phyloP scores from a whole-genome alignment of 2,329 filamentous ascomycete species.

The Cladosporium halotolerans region DNA sequence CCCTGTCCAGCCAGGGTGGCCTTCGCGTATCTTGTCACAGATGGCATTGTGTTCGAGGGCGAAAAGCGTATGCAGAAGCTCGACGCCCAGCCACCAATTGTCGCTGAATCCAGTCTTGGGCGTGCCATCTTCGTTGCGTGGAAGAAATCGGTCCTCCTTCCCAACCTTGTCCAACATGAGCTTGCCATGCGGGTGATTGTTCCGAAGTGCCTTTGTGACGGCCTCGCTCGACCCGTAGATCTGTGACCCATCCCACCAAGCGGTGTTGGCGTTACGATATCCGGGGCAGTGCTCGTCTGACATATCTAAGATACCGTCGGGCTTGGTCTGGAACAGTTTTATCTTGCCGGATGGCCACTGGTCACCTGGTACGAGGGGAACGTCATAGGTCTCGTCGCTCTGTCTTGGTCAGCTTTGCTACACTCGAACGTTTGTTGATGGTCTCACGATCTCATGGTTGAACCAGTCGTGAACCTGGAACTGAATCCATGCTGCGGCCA shows the following conservation, averaged over 20 bases:
- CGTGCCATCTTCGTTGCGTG: slow-evolving; percentile 34
- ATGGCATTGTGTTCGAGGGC: slow-evolving; percentile 44
- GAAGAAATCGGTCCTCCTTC: slow-evolving; percentile 32
- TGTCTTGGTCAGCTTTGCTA: slow-evolving; percentile 9
- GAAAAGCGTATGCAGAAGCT: slow-evolving; percentile 43
- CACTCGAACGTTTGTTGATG: neutral
- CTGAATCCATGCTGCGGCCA: slow-evolving; percentile 47
- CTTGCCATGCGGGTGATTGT: slow-evolving; percentile 34
- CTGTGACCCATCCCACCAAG: slow-evolving; percentile 45
- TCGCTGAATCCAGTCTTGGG: slow-evolving; percentile 38
- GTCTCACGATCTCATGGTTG: slow-evolving; percentile 9
- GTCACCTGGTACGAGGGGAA: slow-evolving; percentile 13
- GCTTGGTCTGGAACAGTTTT: slow-evolving; percentile 33
- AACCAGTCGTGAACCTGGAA: slow-evolving; percentile 44
- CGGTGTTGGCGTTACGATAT: slow-evolving; percentile 39
- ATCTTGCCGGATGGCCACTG: slow-evolving; percentile 29
- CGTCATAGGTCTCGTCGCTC: slow-evolving; percentile 13
- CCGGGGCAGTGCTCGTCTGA: slow-evolving; percentile 35
- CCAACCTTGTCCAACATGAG: slow-evolving; percentile 32
- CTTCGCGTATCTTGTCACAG: slow-evolving; percentile 33
- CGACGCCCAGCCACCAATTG: slow-evolving; percentile 45
- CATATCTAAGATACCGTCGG: slow-evolving; percentile 31
- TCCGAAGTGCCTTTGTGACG: slow-evolving; percentile 33
- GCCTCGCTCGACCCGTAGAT: slow-evolving; percentile 41
- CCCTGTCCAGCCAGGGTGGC: slow-evolving; percentile 34